These are phyloP conservation scores for Thinopyrum elongatum DNA, from an alignment of 176 grass and related monocot genomes.

Conservation along the genomic window DNA sequence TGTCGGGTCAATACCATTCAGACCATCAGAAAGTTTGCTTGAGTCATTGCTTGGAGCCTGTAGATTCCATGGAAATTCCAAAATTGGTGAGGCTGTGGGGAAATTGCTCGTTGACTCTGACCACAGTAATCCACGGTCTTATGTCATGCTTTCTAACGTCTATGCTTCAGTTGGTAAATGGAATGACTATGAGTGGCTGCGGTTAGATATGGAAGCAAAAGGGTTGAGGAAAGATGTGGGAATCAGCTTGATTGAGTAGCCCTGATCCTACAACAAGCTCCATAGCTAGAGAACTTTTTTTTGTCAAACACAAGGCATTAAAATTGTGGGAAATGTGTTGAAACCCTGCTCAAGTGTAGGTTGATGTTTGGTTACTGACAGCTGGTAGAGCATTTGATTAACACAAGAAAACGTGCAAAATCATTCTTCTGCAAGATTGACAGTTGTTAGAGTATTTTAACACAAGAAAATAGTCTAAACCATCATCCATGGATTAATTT, in stretches of 20 bases:
- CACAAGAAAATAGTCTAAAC: neutral
- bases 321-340: constrained; percentile 2
- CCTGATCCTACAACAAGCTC: constrained; percentile 1
- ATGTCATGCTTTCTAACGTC: constrained; percentile 80
- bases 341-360: neutral
- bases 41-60: constrained; percentile 80
- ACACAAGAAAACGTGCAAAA: neutral
- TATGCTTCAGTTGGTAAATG: constrained; percentile 66
- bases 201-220: constrained; percentile 58
- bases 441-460: neutral
- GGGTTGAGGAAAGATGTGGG: constrained; percentile 62
- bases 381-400: neutral
- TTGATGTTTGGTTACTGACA: constrained; percentile 5
- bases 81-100: constrained; percentile 57
- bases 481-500: neutral
- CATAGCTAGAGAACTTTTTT: neutral
- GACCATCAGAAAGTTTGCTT: constrained; percentile 55
- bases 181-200: constrained; percentile 52
- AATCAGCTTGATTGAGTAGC: constrained; percentile 45
- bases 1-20: constrained; percentile 53
- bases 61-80: constrained; percentile 56
- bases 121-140: constrained; percentile 43
- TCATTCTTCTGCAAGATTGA: neutral
- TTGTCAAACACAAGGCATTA: neutral
- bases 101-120: constrained; percentile 46